Base-by-base conservation (phyloP, 805 yeast genomes). In the Lipomyces spencermartinsiae region DNA sequence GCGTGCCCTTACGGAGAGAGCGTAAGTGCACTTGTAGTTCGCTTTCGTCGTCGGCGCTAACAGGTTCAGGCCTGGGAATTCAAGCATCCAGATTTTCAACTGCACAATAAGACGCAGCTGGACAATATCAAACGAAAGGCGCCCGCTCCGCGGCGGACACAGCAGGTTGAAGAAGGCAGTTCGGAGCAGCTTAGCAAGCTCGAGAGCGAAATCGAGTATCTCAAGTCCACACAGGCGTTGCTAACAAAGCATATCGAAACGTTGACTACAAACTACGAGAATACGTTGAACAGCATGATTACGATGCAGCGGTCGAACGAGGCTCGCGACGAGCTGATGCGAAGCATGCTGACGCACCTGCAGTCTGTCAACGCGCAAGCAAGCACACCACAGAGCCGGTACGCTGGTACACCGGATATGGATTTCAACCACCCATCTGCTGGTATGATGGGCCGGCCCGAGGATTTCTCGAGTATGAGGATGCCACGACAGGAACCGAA, bases 11-110 rank as follows among this genome's bases (percentile, higher is more conserved):
- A 88, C 74, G 91, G 93, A 53, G 92, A 89, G 65, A 87, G 71
- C 16, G 74, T 73, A 58, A 29, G 73, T 68, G 29, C 39, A 29
- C 29, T 49, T 54, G 22, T 9, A n/a, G 19, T 49, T n/a, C 16
- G 29, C 12, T 9, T 14, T 49, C 54, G 4, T 1, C 8, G 5
- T 25, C 34, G 8, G 22, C 22, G 22, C 35, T 53, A 39, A 29
- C 63, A 2, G 49, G 9, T 14, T 7, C 31, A 89, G 78, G 88
- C 93, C 25, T 94, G 98, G 98, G 98, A 94, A 78, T 94, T 95
- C 81, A 87, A 88, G 76, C 98, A 95, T 78, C 97, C 97, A 0
- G 92, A 88, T 71, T 95, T 95, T 78, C 85, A 85, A 72, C 85
- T 86, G 43, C 89, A 91, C 78, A 92, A 92, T 75, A 83, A 86